Conservation (phyloP, 2,329 filamentous ascomycete genomes). For the Neospermospora avenae region DNA sequence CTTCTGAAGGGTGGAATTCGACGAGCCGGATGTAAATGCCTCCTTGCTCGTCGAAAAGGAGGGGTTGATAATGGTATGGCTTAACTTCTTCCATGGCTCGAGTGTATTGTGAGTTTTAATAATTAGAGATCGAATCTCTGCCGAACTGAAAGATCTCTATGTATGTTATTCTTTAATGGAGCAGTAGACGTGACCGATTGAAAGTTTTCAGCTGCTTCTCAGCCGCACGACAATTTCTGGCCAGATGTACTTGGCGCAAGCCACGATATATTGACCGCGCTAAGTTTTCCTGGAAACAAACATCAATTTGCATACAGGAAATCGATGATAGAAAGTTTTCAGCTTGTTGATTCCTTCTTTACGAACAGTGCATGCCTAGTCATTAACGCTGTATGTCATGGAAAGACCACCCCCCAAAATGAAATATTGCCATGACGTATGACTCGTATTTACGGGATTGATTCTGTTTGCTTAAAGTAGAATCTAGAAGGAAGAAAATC, state of each 20-base stretch:
- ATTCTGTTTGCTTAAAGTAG: too few relatives aligned
- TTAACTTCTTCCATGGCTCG: background rate
- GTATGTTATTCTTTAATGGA: background rate
- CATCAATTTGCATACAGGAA: too few relatives aligned
- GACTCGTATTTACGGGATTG: too few relatives aligned
- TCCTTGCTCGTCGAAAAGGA: background rate
- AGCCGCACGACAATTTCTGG: background rate
- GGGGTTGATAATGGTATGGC: background rate
- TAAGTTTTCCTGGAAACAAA: too few relatives aligned
- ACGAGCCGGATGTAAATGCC: background rate
- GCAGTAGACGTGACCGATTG: background rate
- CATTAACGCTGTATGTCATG: too few relatives aligned
- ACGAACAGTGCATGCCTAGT: too few relatives aligned
- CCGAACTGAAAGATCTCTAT: too few relatives aligned
- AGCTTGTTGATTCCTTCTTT: too few relatives aligned
- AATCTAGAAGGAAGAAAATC: too few relatives aligned
- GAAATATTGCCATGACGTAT: too few relatives aligned
- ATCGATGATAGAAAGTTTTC: too few relatives aligned
- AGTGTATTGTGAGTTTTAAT: background rate
- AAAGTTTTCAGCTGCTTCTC: background rate
- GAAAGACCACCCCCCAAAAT: too few relatives aligned
- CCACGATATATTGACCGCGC: background rate
- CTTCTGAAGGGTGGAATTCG: background rate
- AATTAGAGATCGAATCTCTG: background rate
- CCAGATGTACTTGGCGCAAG: background rate